Evolutionary conservation across 1,139 yeast genomes (phyloP), one percentile per base, ranked within the genome.

Genomic region (Scheffersomyces illinoinensis): DNA sequence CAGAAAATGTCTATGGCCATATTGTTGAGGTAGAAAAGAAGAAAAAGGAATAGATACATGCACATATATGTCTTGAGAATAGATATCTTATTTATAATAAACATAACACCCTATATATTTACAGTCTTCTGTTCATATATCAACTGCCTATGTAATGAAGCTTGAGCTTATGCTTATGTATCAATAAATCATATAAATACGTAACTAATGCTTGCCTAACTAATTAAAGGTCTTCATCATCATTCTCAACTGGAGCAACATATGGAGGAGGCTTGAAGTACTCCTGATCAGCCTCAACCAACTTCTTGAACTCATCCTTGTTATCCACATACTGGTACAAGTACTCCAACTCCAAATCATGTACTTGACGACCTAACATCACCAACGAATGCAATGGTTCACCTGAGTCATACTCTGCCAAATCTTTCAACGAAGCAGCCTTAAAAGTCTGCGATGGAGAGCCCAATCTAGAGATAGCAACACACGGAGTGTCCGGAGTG

Each of bases 311-410:
- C 24, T 79, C 78, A 18, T 83, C 91, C 66, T 81, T 82, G 69
- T 93, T 83, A 58, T 85, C 88, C 47, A 91, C 89, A 74, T 86
- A 95, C 66, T 88, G 95, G 61, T 88, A 79, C 73, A 95, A 78
- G 70, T 88, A 95, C 66, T 93, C 98, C 68, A 92, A 77, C 73
- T 95, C 99, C 62, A 95, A 82, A 60, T 95, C 98, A 70, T 95
- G 99, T 39, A 93, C 95, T 71, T 91, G 93, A 82, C 96, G 88
- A 47, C 99, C 99, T 61, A 93, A 81, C 77, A 95, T 88, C 54
- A 95, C 87, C 67, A 95, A 83, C 5, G 98, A 91, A 73, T 95
- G 99, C 66, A 95, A 80, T 43, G 99, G 99, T 67, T 88, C 97
- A 26, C 99, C 99, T 12, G 97, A 86, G 65, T 93, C 98, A 69